Evolutionary conservation across 106 monocot species (phyloP).

Genomic region (Ottelia alismoides): DNA sequence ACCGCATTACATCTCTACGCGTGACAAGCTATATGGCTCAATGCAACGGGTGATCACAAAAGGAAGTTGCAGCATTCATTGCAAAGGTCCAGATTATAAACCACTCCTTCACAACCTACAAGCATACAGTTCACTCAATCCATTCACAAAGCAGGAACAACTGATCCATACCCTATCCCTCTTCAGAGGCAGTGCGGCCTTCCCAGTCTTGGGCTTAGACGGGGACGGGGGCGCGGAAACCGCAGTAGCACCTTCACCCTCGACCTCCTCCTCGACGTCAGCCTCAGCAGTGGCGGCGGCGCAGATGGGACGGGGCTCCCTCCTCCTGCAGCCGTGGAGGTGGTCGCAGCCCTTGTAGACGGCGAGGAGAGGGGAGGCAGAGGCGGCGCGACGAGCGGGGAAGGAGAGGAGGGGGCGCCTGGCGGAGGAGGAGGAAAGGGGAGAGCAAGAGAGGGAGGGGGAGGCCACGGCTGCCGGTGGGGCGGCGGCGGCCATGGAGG

Average conservation of each 20-base stretch:
- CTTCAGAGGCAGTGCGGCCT: slow-evolving; percentile 78
- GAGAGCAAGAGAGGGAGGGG: background rate
- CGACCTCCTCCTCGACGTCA: slow-evolving; percentile 25
- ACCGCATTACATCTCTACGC: no score
- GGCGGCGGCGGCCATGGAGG: background rate
- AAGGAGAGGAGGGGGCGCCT: background rate
- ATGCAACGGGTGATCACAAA: no score
- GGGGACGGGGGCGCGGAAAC: slow-evolving; percentile 14
- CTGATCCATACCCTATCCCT: slow-evolving; percentile 84
- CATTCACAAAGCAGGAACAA: no score
- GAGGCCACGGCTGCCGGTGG: background rate
- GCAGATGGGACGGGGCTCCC: background rate
- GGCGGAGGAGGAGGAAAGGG: background rate
- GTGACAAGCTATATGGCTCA: no score
- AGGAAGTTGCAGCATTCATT: no score
- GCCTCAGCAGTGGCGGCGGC: slow-evolving; percentile 37
- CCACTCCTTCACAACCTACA: no score
- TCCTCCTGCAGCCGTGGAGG: slow-evolving; percentile 1
- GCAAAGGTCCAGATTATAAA: no score
- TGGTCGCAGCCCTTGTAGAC: background rate
- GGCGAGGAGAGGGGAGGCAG: slow-evolving; percentile 2
- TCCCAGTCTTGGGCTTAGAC: slow-evolving; percentile 75
- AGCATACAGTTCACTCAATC: no score
- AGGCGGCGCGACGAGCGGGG: slow-evolving; percentile 4
- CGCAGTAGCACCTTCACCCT: slow-evolving; percentile 6